Evolutionary conservation across 768 basidiomycete genomes (phyloP).

Genomic region (Mycena alexandri): DNA sequence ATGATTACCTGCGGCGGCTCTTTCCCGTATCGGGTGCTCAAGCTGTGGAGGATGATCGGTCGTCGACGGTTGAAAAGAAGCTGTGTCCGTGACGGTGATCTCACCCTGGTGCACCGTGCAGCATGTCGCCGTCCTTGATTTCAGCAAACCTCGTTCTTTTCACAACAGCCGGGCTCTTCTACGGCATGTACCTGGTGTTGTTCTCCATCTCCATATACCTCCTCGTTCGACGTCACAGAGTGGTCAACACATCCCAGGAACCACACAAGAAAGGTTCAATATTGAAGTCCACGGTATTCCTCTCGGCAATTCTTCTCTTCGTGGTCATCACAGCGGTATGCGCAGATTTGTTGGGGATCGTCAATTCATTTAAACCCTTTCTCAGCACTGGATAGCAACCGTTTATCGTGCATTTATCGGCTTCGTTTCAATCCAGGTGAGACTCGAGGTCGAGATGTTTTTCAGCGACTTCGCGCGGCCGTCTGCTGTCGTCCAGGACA

Average conservation of each 20-base stretch:
- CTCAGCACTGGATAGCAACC: background rate
- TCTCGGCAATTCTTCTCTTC: slow-evolving; percentile 1
- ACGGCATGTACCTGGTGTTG: background rate
- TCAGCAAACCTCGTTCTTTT: too few species aligned
- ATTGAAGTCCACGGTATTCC: slow-evolving; percentile 1
- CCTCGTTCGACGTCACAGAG: background rate
- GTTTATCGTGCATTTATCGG: slow-evolving; percentile 7
- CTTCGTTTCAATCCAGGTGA: background rate
- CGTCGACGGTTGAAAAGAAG: too few species aligned
- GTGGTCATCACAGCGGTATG: slow-evolving; percentile 1
- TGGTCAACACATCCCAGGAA: background rate
- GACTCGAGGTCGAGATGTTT: background rate
- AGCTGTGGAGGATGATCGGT: too few species aligned
- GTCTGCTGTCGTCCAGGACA: background rate
- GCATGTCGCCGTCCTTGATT: too few species aligned
- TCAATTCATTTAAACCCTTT: background rate
- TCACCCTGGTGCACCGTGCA: too few species aligned
- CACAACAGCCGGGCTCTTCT: too few species aligned
- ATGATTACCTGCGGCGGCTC: too few species aligned
- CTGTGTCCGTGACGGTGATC: too few species aligned
- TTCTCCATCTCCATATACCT: slow-evolving; percentile 19
- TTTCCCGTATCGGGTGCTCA: too few species aligned
- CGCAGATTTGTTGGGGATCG: background rate
- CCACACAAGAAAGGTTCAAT: background rate
- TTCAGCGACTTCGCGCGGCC: background rate